Evolutionary conservation across 352 stramenopile genomes (phyloP).

Genomic region (Globisporangium takayamanum): DNA sequence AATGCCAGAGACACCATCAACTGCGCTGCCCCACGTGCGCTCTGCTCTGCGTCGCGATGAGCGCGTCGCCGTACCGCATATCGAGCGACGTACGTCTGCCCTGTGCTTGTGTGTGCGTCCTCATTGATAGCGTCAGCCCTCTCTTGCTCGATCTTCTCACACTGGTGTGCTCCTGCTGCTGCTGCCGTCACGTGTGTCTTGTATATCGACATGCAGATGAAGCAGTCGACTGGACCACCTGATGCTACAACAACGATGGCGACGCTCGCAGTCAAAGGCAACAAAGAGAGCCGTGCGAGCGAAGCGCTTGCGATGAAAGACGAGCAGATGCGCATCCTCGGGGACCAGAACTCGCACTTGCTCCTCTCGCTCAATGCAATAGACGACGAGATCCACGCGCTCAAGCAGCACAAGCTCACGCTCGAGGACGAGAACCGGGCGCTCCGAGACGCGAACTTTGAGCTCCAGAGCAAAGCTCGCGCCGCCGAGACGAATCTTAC

Average conservation of each 20-base stretch:
- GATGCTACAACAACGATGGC: constrained; percentile 14
- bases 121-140: not conserved
- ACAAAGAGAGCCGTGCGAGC: constrained; percentile 81
- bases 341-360: constrained; percentile 88
- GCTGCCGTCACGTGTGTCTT: too few species aligned
- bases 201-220: not conserved
- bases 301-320: constrained; percentile 95
- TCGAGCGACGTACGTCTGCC: constrained; percentile 4
- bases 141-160: not conserved
- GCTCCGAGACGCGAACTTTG: constrained; percentile 91
- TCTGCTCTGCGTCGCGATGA: constrained; percentile 3
- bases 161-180: not conserved
- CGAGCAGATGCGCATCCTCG: constrained; percentile 93
- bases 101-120: not conserved
- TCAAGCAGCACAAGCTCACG: constrained; percentile 55
- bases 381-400: constrained; percentile 64
- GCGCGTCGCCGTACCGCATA: constrained; percentile 11
- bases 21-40: not conserved
- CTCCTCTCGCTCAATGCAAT: constrained; percentile 84
- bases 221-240: not conserved
- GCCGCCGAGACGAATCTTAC: constrained; percentile 81
- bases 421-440: constrained; percentile 90
- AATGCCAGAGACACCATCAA: not conserved
- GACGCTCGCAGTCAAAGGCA: constrained; percentile 57
- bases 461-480: constrained; percentile 85